Evolutionary conservation across 148 eudicot species (phyloP).

Genomic region (Dianthus caryophyllus): DNA sequence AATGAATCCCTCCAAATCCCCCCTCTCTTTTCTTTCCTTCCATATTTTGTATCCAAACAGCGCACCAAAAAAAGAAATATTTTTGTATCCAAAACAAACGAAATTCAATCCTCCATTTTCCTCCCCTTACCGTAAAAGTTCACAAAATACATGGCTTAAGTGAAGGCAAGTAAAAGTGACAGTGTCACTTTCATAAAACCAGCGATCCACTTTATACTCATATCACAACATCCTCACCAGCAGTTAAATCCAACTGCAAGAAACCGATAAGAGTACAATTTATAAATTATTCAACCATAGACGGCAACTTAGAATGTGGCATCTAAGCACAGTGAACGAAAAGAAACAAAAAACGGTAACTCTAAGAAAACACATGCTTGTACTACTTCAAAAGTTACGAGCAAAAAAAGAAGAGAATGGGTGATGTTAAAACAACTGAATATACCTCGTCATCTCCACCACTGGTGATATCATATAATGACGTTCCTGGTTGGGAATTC

Average conservation of each 20-base stretch:
- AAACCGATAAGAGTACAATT: neutral
- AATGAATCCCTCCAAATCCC: too few species aligned
- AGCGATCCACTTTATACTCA: slow-evolving; percentile 97
- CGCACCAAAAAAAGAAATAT: neutral
- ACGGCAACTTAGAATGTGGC: neutral
- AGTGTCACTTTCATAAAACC: slow-evolving; percentile 88
- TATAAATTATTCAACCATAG: too few species aligned
- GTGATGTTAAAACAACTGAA: neutral
- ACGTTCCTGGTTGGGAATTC: slow-evolving; percentile 60
- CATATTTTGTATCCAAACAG: neutral
- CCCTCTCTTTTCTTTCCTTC: too few species aligned
- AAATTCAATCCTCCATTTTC: too few species aligned
- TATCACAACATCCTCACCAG: slow-evolving; percentile 88
- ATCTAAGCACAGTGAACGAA: neutral
- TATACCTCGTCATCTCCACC: slow-evolving; percentile 99
- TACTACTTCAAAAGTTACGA: neutral
- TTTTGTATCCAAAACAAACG: too few species aligned
- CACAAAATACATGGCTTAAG: too few species aligned
- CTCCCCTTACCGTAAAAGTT: too few species aligned
- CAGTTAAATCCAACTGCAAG: slow-evolving; percentile 84
- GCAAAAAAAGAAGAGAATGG: neutral
- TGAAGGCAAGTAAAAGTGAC: neutral
- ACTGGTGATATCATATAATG: slow-evolving; percentile 94
- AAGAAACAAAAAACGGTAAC: neutral
- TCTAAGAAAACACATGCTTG: neutral